Evolutionary conservation across 2,329 filamentous ascomycete genomes (phyloP).

Genomic region (Hymenoscyphus repandus): DNA sequence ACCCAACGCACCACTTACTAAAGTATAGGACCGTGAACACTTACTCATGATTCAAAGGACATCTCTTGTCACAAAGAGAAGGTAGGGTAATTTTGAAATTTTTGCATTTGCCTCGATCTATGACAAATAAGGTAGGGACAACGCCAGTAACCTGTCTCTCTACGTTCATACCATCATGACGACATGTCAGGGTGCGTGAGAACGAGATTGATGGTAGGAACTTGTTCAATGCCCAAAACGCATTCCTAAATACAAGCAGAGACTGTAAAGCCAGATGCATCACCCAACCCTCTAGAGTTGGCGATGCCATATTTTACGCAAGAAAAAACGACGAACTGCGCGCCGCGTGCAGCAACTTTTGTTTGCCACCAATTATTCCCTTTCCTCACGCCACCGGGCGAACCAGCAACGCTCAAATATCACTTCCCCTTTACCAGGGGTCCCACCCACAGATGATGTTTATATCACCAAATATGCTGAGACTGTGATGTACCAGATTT

Average conservation of each 20-base stretch:
- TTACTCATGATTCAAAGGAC: background rate
- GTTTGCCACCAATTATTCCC: conserved; percentile 27
- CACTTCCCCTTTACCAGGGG: conserved; percentile 27
- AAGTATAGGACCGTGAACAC: background rate
- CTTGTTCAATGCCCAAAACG: conserved; percentile 23
- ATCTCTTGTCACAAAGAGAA: background rate
- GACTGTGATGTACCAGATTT: conserved; percentile 31
- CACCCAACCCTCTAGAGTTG: conserved; percentile 29
- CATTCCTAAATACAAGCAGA: conserved; percentile 30
- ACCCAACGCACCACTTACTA: background rate
- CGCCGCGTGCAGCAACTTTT: conserved; percentile 30
- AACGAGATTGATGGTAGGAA: conserved; percentile 23
- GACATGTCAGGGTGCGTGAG: conserved; percentile 15
- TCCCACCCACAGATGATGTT: conserved; percentile 19
- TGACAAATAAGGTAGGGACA: conserved; percentile 22
- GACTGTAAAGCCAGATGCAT: conserved; percentile 27
- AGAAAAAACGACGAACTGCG: conserved; percentile 24
- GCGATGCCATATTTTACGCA: conserved; percentile 27
- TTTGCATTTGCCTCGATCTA: conserved; percentile 26
- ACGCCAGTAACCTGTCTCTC: conserved; percentile 19
- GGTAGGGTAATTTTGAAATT: conserved; percentile 11
- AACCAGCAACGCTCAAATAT: conserved; percentile 33
- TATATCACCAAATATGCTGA: conserved; percentile 17
- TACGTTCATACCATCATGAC: conserved; percentile 17
- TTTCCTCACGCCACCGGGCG: conserved; percentile 31